Evolutionary conservation across 345 rosid genomes (phyloP).

Genomic region (Populus ilicifolia): DNA sequence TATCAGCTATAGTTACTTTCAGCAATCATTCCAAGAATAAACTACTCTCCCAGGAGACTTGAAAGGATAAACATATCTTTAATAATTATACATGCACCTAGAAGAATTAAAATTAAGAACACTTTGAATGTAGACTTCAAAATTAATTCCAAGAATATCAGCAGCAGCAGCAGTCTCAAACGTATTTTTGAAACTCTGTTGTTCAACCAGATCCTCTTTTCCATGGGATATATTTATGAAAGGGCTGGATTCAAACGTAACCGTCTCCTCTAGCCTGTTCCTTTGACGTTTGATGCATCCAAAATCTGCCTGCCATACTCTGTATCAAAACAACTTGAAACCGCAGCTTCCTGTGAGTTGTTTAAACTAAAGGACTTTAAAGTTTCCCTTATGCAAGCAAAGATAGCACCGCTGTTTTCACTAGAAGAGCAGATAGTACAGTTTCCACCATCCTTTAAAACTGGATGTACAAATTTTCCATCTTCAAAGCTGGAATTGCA

Average conservation of each 20-base stretch:
- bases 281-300: constrained; percentile 12
- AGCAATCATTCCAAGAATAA: too few species aligned
- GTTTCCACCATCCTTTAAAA: neutral
- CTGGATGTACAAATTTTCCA: neutral
- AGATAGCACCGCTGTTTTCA: neutral
- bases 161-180: constrained; percentile 17
- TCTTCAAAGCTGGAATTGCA: neutral
- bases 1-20: too few species aligned
- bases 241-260: constrained; percentile 7
- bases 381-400: neutral
- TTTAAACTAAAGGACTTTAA: neutral
- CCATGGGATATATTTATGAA: constrained; percentile 18
- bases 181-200: constrained; percentile 15
- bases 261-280: neutral
- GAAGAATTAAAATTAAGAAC: too few species aligned
- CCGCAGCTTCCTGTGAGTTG: neutral
- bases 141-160: neutral
- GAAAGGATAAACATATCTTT: too few species aligned
- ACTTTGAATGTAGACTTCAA: too few species aligned
- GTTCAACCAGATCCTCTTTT: constrained; percentile 6
- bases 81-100: too few species aligned
- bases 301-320: neutral
- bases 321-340: neutral
- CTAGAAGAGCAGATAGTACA: neutral
- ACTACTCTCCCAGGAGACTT: too few species aligned